These are phyloP conservation scores for Sporothrix humicola DNA, from an alignment of 2,329 filamentous ascomycete species.

Conservation along the genomic window DNA sequence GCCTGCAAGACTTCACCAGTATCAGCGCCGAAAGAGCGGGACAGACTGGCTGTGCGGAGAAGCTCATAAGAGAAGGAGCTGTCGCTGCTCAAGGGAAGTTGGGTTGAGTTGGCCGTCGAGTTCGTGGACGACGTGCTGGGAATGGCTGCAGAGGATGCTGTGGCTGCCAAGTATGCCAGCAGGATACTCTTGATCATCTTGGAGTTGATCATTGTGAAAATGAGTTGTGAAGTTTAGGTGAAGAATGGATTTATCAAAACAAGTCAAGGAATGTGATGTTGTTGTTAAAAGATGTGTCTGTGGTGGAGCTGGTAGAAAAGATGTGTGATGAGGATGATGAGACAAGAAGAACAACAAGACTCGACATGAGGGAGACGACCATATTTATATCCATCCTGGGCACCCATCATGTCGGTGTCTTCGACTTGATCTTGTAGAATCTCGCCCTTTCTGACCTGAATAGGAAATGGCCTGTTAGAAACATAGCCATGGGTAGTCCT, in stretches of 20 bases:
- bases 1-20: conserved; percentile 43
- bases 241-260: too few species aligned
- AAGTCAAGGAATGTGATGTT: not conserved
- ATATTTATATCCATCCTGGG: conserved; percentile 10
- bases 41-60: conserved; percentile 38
- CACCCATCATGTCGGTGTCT: not conserved
- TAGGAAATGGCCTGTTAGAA: not conserved
- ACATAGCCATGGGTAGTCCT: not conserved
- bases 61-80: conserved; percentile 41
- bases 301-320: not conserved
- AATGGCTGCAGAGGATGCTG: not conserved
- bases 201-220: not conserved
- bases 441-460: conserved; percentile 1
- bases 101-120: conserved; percentile 30
- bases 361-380: not conserved
- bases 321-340: not conserved
- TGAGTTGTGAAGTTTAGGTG: not conserved
- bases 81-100: conserved; percentile 40
- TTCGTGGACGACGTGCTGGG: not conserved
- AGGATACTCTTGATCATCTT: not conserved
- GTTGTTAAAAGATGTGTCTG: not conserved
- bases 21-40: conserved; percentile 41
- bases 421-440: not conserved
- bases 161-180: not conserved
- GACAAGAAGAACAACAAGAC: not conserved